Base-by-base conservation (phyloP, 2,329 filamentous ascomycete genomes). In the Bretziella fagacearum region DNA sequence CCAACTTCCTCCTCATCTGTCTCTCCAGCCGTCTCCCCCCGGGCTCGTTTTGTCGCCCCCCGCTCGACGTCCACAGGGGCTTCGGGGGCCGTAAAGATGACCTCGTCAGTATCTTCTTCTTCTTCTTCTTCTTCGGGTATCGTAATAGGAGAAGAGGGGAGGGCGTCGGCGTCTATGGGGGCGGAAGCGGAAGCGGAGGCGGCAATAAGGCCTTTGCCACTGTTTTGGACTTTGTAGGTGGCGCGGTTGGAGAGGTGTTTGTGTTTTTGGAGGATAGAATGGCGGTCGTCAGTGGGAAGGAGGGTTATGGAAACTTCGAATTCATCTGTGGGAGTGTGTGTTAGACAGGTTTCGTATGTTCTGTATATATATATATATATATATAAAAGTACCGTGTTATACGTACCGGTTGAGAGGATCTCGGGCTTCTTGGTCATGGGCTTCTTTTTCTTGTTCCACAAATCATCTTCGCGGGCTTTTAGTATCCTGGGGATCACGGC, bases 301-400 rank as follows among this genome's bases (percentile, higher is more conserved):
- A 98, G 68, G 63, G 95, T 96, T 53, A 98, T 82, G 30, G 86
- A 84, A 11, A 95, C 85, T 59, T 96, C 86, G 58, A 95, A 98
- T 55, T 94, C 89, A 62, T 95, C 89, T 91, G 55, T 40, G 17
- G 4, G 15, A n/a, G n/a, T n/a, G n/a, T n/a, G 13, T 15, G 23
- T 37, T 18, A 30, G 40, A 20, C 22, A 20, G 36, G 4, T 11
- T 13, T 11, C 25, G 10, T 32, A 6, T 6, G 5, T 27, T 3
- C 26, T 46, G 22, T 44, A 47, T 3, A n/a, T n/a, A n/a, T 23
- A 22, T 25, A 33, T 11, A 32, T 20, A 23, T 18, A 23, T 15
- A 26, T 11, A 10, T 36, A 22, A 13, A 18, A 42, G n/a, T 25
- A 17, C 30, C n/a, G 23, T 44, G 17, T 45, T 44, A 39, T 17